phyloP scores from a whole-genome alignment of 1,284 basidiomycete species.

The Pseudozyma flocculosa region DNA sequence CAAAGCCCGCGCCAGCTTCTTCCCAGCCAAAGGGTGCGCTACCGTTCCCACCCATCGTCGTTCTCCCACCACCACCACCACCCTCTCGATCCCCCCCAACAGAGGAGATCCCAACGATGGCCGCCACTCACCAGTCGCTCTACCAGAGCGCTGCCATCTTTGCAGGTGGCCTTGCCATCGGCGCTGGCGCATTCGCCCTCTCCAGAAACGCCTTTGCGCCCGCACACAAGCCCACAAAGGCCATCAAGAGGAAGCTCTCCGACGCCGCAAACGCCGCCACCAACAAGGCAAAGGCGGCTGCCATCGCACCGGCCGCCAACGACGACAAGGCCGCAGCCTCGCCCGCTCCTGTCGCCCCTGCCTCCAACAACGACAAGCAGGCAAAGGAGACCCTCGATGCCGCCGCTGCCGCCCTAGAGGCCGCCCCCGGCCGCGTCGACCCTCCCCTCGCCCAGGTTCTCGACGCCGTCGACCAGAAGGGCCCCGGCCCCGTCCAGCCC shows the following conservation, averaged over 20 bases:
- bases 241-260: slow-evolving; percentile 42
- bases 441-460: slow-evolving; percentile 39
- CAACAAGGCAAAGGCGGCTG: slow-evolving; percentile 18
- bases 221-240: slow-evolving; percentile 43
- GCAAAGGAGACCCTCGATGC: neutral
- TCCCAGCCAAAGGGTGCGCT: too few relatives aligned
- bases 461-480: slow-evolving; percentile 39
- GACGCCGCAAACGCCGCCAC: slow-evolving; percentile 27
- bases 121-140: slow-evolving; percentile 38
- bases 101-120: slow-evolving; percentile 19
- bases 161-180: slow-evolving; percentile 52
- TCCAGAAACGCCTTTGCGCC: slow-evolving; percentile 43
- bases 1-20: too few relatives aligned
- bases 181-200: slow-evolving; percentile 48
- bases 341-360: neutral
- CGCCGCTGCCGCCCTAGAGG: neutral
- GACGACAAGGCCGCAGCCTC: neutral
- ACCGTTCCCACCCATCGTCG: too few relatives aligned
- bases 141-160: slow-evolving; percentile 49
- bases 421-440: slow-evolving; percentile 15
- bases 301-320: neutral
- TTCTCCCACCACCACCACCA: slow-evolving; percentile 4
- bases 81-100: neutral
- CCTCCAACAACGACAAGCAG: neutral
- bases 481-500: slow-evolving; percentile 19